Evolutionary conservation across 139 green algal species (phyloP).

Genomic region (Asterochloris erici): DNA sequence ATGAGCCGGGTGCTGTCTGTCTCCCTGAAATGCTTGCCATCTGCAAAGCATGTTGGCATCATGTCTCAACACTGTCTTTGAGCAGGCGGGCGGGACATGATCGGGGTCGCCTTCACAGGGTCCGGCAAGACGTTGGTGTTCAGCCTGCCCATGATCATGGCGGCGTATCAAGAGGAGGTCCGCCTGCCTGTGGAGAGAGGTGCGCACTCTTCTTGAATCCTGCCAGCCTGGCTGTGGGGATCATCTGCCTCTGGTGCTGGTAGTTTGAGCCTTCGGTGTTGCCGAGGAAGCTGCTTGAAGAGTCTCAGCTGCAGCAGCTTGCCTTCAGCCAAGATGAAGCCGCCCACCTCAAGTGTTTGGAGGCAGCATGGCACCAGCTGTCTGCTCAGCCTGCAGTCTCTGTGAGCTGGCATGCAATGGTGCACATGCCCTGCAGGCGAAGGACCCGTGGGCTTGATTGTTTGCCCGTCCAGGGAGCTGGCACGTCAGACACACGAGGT

Average conservation of each 20-base stretch:
- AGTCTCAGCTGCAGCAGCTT: too few relatives aligned
- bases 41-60: too few relatives aligned
- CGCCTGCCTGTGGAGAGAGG: conserved; percentile 41
- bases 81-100: conserved; percentile 89
- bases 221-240: too few relatives aligned
- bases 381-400: neutral
- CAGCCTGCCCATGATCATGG: conserved; percentile 87
- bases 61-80: conserved; percentile 7
- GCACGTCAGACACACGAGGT: conserved; percentile 57
- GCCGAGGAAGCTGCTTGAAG: too few relatives aligned
- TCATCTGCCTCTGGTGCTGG: too few relatives aligned
- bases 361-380: neutral
- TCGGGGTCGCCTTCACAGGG: conserved; percentile 97
- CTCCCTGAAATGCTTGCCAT: too few relatives aligned
- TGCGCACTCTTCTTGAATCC: neutral
- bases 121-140: conserved; percentile 97
- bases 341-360: too few relatives aligned
- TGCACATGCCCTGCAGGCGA: conserved; percentile 52
- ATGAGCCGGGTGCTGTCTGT: too few relatives aligned
- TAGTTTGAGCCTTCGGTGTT: too few relatives aligned
- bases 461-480: conserved; percentile 95
- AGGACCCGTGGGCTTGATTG: conserved; percentile 87
- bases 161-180: conserved; percentile 67
- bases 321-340: too few relatives aligned
- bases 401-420: neutral